These are phyloP conservation scores for Rhizophora apiculata DNA, from an alignment of 345 rosid species.

Conservation along the genomic window DNA sequence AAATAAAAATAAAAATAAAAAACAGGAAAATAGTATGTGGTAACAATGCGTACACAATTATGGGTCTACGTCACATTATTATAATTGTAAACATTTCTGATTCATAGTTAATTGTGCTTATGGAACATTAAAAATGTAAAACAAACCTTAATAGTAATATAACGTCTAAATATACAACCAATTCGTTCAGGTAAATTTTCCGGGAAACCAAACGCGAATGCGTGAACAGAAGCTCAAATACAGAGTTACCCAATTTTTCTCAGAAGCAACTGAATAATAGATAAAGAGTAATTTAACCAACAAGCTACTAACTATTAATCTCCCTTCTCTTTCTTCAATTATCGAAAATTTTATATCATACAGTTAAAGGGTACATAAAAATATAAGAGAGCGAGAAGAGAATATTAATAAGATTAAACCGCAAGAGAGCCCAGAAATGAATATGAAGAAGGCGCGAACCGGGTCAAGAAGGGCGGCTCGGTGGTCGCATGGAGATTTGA, in stretches of 20 bases:
- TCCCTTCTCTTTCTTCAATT: neutral
- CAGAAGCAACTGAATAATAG: slow-evolving; percentile 16
- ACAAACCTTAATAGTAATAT: too few species aligned
- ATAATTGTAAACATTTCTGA: too few species aligned
- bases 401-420: neutral
- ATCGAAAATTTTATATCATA: slow-evolving; percentile 6
- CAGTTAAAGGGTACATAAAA: slow-evolving; percentile 1
- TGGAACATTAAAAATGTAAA: too few species aligned
- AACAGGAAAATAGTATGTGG: too few species aligned
- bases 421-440: neutral
- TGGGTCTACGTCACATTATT: too few species aligned
- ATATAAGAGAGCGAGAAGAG: neutral
- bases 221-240: neutral
- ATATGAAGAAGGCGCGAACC: slow-evolving; percentile 8
- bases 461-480: slow-evolving; percentile 41
- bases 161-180: too few species aligned
- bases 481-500: slow-evolving; percentile 56
- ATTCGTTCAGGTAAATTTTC: too few species aligned
- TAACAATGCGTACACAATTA: too few species aligned
- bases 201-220: too few species aligned
- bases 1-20: too few species aligned
- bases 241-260: slow-evolving; percentile 2
- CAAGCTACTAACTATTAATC: slow-evolving; percentile 8
- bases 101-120: too few species aligned
- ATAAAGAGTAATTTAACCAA: neutral